phyloP scores from a whole-genome alignment of 2,329 filamentous ascomycete genomes.

The Sporothrix phasma region DNA sequence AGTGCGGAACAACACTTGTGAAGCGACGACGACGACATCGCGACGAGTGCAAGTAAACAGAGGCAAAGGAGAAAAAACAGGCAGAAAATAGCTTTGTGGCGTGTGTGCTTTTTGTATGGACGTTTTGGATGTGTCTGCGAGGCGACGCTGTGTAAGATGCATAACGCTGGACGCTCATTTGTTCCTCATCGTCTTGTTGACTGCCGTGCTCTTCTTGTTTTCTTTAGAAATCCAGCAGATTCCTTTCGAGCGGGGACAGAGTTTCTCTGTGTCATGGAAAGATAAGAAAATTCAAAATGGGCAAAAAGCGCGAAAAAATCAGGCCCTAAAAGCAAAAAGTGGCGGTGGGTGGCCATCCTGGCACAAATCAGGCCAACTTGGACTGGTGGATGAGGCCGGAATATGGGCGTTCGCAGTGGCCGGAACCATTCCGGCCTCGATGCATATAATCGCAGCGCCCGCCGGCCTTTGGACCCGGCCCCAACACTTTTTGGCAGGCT shows the following conservation, averaged over 20 bases:
- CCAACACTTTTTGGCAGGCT: neutral
- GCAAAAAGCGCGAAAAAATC: neutral
- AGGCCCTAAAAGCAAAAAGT: neutral
- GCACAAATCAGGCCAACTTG: neutral
- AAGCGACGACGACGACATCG: neutral
- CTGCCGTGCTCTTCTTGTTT: neutral
- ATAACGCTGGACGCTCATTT: no score
- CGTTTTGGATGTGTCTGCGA: neutral
- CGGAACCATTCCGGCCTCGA: slow-evolving; percentile 41
- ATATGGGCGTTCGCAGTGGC: slow-evolving; percentile 24
- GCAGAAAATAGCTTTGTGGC: neutral
- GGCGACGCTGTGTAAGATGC: neutral
- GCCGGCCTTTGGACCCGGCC: slow-evolving; percentile 14
- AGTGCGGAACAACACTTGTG: neutral
- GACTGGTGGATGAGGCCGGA: slow-evolving; percentile 17
- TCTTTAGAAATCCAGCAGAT: neutral
- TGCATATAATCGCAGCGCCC: slow-evolving; percentile 35
- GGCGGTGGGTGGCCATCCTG: neutral
- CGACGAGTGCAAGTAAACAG: neutral
- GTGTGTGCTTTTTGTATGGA: neutral
- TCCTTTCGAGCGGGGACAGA: neutral
- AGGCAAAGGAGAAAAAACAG: neutral
- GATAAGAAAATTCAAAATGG: slow-evolving; percentile 13
- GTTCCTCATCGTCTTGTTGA: no score
- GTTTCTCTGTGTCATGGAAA: slow-evolving; percentile 15